A percentile compares a stretch with the other conserved stretches of the same genome.
Evolutionary conservation across 2,329 filamentous ascomycete species (phyloP).

Genomic region (Exserohilum turcica): DNA sequence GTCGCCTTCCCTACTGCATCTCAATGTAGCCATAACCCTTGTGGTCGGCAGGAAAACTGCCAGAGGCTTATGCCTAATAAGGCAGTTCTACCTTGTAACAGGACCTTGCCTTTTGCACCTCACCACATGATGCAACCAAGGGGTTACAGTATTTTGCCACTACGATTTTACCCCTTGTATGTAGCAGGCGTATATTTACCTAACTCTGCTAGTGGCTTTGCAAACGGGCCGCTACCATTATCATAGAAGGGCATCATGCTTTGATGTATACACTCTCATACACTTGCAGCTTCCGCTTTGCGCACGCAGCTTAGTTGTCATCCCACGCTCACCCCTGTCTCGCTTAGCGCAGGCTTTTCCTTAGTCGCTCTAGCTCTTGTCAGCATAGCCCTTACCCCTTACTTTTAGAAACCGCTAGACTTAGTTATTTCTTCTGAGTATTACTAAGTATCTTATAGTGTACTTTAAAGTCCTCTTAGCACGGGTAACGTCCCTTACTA

Average conservation of each 20-base stretch:
- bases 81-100: not conserved
- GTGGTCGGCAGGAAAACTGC: not conserved
- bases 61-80: not conserved
- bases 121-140: not conserved
- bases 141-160: not conserved
- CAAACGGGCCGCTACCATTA: not conserved
- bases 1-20: not conserved
- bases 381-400: not conserved
- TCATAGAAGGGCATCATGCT: not conserved
- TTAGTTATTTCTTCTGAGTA: not conserved
- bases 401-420: not conserved
- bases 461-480: not conserved
- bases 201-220: not conserved
- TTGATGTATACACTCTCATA: not conserved
- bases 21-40: not conserved
- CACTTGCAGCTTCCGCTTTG: constrained; percentile 10
- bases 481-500: too few relatives aligned
- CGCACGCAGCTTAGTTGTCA: constrained; percentile 3
- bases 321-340: constrained; percentile 8
- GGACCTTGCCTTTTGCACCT: not conserved
- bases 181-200: not conserved
- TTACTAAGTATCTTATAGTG: not conserved
- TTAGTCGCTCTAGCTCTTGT: constrained; percentile 1
- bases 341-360: constrained; percentile 9
- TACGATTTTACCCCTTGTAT: not conserved